Conservation (phyloP, 2,329 filamentous ascomycete species). For the Alternaria brassicae region DNA sequence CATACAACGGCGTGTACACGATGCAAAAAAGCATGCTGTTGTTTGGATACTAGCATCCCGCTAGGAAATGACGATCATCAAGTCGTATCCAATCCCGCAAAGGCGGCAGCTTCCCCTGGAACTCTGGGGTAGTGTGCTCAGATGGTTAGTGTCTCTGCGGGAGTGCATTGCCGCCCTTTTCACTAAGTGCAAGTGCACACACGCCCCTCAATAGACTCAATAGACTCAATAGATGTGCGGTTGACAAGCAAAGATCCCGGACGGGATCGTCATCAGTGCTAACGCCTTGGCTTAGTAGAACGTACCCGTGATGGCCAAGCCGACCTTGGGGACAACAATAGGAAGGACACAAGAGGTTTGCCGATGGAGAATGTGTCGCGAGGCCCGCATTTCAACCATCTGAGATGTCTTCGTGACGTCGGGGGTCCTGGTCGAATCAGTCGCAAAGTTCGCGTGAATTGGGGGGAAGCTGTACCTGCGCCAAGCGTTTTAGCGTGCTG, state of each 20-base stretch:
- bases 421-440: slow-evolving; percentile 17
- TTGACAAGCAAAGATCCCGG: background rate
- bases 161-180: slow-evolving; percentile 6
- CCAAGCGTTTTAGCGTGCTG: slow-evolving; percentile 22
- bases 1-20: slow-evolving; percentile 13
- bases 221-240: slow-evolving; percentile 7
- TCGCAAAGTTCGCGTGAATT: slow-evolving; percentile 23
- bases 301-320: slow-evolving; percentile 1
- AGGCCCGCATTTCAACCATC: slow-evolving; percentile 11
- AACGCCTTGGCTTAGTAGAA: background rate
- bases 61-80: slow-evolving; percentile 9
- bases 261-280: slow-evolving; percentile 3
- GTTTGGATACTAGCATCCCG: slow-evolving; percentile 6
- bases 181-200: background rate
- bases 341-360: background rate
- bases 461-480: slow-evolving; percentile 6
- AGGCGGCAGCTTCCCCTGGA: background rate
- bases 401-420: slow-evolving; percentile 25
- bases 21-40: slow-evolving; percentile 5
- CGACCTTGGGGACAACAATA: background rate
- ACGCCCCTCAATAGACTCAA: slow-evolving; percentile 12
- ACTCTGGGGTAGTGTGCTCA: slow-evolving; percentile 6
- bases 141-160: background rate
- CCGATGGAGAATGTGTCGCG: background rate
- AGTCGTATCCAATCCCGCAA: background rate